Evolutionary conservation across 106 monocot genomes (phyloP).

Genomic region (Dendrobium nobile): DNA sequence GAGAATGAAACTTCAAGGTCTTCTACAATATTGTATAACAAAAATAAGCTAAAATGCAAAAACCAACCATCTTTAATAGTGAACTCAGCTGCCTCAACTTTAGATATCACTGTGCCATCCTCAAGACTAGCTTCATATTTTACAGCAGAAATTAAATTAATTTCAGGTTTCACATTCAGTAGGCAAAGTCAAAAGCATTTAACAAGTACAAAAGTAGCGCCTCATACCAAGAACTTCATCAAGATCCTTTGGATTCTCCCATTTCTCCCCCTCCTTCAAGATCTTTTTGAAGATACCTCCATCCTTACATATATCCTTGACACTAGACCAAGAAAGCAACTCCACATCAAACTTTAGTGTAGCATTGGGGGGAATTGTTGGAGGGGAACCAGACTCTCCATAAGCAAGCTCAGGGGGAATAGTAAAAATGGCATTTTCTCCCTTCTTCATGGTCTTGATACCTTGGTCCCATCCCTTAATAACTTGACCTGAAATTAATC

Average conservation of each 20-base stretch:
- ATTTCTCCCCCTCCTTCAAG: conserved; percentile 70
- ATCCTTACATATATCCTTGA: conserved; percentile 81
- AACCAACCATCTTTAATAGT: conserved; percentile 84
- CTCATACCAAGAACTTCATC: conserved; percentile 71
- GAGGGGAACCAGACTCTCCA: conserved; percentile 57
- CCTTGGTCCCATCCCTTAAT: conserved; percentile 76
- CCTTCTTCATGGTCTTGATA: conserved; percentile 66
- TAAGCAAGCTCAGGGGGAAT: conserved; percentile 65
- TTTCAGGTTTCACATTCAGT: neutral
- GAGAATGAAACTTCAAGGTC: neutral
- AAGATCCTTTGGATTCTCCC: conserved; percentile 78
- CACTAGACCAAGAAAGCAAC: conserved; percentile 74
- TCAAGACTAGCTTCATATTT: conserved; percentile 79
- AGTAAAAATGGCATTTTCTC: conserved; percentile 63
- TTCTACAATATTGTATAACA: neutral
- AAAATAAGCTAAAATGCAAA: conserved; percentile 9
- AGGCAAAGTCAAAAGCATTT: neutral
- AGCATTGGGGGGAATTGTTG: conserved; percentile 57
- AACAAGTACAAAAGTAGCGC: neutral
- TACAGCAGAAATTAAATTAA: conserved; percentile 33
- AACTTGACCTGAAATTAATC: conserved; percentile 35
- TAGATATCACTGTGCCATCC: conserved; percentile 64
- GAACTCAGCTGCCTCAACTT: conserved; percentile 70
- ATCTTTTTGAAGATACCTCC: conserved; percentile 75
- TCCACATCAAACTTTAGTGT: conserved; percentile 82